Evolutionary conservation across 1,284 basidiomycete species (phyloP), one percentile per base, ranked within the genome.

Genomic region (Austroboletus novae-zelandiae): DNA sequence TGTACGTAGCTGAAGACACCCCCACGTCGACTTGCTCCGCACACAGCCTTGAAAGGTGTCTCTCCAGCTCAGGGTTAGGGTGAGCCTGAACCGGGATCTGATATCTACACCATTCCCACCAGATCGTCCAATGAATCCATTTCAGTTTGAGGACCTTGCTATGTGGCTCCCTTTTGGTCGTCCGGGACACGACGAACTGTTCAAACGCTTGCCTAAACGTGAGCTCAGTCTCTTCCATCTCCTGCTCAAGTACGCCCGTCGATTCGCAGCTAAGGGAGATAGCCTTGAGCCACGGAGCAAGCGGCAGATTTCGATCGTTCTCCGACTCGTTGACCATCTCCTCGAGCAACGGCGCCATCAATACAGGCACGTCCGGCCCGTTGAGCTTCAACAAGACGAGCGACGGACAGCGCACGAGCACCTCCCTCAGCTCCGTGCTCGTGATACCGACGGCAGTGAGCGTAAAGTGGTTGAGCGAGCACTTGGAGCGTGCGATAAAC

Each of bases 91-190:
- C 42, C 1, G 62, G 48, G 5, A 52, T 20, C 32, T 65, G 47
- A 32, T 56, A 53, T 49, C 61, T 40, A 32, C 54, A 61, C 62
- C 62, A 64, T 4, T 49, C 51, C 62, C 62, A 64, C 62, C 62
- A 64, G 7, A 64, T 55, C 52, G 62, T 64, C 62, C 62, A 64
- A 23, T 64, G 62, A 37, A 64, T 65, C 62, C 62, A 64, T 18
- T 61, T 64, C 17, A 64, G 40, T 25, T 36, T 56, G 18, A 64
- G 60, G 17, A 67, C 62, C 41, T 55, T 64, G 61, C 61, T 50
- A 23, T 47, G 53, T 0, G 39, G 30, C 15, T 62, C 61, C 17
- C 65, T 57, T 31, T 37, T 46, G 47, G 57, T 53, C 40, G 62
- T 64, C 42, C 62, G 65, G 11, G 65, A 64, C 32, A 46, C 27